Conservation (phyloP, 306 rosid genomes). For the Parietaria judaica region DNA sequence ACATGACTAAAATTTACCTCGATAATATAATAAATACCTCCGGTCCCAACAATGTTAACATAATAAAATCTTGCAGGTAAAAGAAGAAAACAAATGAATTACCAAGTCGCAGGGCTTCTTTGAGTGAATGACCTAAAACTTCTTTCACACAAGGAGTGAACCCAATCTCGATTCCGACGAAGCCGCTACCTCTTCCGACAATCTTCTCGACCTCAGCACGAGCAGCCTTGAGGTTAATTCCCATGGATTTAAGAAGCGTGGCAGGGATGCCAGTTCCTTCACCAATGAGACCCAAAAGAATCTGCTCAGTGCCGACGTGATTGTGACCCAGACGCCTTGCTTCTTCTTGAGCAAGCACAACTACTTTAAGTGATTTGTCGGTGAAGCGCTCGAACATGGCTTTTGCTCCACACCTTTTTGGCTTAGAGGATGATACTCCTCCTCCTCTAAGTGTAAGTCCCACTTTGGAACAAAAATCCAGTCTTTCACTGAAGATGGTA, state of each 20-base stretch:
- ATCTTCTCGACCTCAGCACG: slow-evolving; percentile 98
- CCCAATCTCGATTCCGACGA: slow-evolving; percentile 92
- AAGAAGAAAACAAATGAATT: slow-evolving; percentile 6
- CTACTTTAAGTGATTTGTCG: slow-evolving; percentile 89
- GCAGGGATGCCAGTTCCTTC: slow-evolving; percentile 99
- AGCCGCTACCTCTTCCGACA: slow-evolving; percentile 98
- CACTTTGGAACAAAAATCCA: no score
- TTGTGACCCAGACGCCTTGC: slow-evolving; percentile 98
- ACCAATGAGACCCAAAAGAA: slow-evolving; percentile 91
- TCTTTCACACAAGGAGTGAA: slow-evolving; percentile 98
- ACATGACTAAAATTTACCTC: no score
- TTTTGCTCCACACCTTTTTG: slow-evolving; percentile 57
- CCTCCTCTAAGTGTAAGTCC: slow-evolving; percentile 33
- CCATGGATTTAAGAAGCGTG: slow-evolving; percentile 92
- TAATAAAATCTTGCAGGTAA: neutral
- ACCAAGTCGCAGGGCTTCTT: slow-evolving; percentile 99
- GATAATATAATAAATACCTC: no score
- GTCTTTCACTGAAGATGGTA: neutral
- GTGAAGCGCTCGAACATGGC: slow-evolving; percentile 99
- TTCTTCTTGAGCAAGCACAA: slow-evolving; percentile 98
- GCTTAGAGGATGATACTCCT: slow-evolving; percentile 39
- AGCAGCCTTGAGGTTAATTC: slow-evolving; percentile 92
- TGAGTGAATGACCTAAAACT: slow-evolving; percentile 85
- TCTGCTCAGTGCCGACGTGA: slow-evolving; percentile 97
- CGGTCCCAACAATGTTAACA: no score